Evolutionary conservation across 805 yeast species (phyloP).

Genomic region (Yarrowia osloensis): DNA sequence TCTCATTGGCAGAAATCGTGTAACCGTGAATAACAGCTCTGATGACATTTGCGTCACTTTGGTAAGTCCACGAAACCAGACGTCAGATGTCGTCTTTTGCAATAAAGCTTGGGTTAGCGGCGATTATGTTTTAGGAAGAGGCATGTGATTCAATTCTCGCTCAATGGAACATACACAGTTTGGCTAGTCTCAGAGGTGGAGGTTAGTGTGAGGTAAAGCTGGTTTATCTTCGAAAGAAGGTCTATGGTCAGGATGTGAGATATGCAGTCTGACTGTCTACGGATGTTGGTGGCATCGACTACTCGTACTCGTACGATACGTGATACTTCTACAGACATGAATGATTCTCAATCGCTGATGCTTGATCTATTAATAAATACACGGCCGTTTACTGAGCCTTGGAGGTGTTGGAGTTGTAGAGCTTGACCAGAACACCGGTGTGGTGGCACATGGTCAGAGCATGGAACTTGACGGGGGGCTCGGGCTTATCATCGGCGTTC

Average conservation of each 20-base stretch:
- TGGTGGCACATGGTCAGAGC: constrained; percentile 31
- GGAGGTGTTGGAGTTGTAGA: constrained; percentile 18
- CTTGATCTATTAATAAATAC: constrained; percentile 25
- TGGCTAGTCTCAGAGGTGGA: background rate
- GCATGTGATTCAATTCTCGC: background rate
- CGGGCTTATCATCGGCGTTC: constrained; percentile 30
- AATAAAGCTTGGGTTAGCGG: background rate
- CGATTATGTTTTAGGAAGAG: background rate
- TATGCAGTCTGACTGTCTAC: too few species aligned
- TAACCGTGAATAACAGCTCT: too few species aligned
- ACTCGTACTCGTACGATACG: too few species aligned
- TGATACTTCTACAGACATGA: too few species aligned
- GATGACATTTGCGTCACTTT: too few species aligned
- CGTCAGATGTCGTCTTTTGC: background rate
- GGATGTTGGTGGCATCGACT: too few species aligned
- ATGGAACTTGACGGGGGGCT: constrained; percentile 31
- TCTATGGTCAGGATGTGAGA: too few species aligned
- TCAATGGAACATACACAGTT: background rate
- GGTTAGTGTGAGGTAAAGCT: background rate
- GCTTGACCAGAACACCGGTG: constrained; percentile 19
- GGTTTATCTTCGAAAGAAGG: too few species aligned
- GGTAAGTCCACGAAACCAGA: background rate
- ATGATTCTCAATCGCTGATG: background rate
- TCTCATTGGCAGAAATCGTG: too few species aligned
- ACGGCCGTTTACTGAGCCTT: constrained; percentile 19